Percentiles rank a stretch among this genome's conserved stretches.
Evolutionary conservation across 1,284 basidiomycete genomes (phyloP).

Genomic region (Waitea zeae): DNA sequence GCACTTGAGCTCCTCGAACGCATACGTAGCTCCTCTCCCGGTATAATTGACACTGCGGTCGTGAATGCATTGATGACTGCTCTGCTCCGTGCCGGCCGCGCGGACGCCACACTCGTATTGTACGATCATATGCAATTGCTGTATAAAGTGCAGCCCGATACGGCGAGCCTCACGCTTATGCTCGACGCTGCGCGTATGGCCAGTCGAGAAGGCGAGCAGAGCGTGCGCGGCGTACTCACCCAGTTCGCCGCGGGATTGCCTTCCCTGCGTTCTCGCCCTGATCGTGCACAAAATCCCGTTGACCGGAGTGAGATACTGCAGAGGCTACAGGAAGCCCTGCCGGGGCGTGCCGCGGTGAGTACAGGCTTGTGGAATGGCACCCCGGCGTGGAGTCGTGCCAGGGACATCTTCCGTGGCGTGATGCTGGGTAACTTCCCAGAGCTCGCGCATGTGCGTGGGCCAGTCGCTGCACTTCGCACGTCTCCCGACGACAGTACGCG

Average conservation of each 20-base stretch:
- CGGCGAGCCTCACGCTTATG: slow-evolving; percentile 35
- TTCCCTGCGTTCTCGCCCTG: slow-evolving; percentile 11
- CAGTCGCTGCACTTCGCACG: slow-evolving; percentile 15
- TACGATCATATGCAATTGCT: slow-evolving; percentile 39
- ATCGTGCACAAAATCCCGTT: slow-evolving; percentile 10
- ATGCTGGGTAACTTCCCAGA: slow-evolving; percentile 32
- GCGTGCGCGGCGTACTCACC: slow-evolving; percentile 23
- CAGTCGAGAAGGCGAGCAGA: slow-evolving; percentile 28
- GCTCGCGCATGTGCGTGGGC: slow-evolving; percentile 11
- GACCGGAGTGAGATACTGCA: no score
- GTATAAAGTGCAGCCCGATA: slow-evolving; percentile 37
- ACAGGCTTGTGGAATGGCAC: slow-evolving; percentile 29
- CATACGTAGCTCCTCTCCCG: slow-evolving; percentile 3
- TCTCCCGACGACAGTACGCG: no score
- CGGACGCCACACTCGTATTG: slow-evolving; percentile 39
- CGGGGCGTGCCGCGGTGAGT: slow-evolving; percentile 6
- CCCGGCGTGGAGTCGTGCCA: slow-evolving; percentile 24
- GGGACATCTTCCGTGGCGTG: slow-evolving; percentile 29
- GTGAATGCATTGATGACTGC: slow-evolving; percentile 38
- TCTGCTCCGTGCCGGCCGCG: slow-evolving; percentile 29
- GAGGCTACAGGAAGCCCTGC: neutral
- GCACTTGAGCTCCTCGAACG: slow-evolving; percentile 28
- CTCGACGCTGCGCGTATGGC: slow-evolving; percentile 39
- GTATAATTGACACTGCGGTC: slow-evolving; percentile 11
- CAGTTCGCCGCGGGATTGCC: slow-evolving; percentile 11